These are phyloP conservation scores for Carallia pectinifolia DNA, from an alignment of 345 rosid species.

Conservation along the genomic window DNA sequence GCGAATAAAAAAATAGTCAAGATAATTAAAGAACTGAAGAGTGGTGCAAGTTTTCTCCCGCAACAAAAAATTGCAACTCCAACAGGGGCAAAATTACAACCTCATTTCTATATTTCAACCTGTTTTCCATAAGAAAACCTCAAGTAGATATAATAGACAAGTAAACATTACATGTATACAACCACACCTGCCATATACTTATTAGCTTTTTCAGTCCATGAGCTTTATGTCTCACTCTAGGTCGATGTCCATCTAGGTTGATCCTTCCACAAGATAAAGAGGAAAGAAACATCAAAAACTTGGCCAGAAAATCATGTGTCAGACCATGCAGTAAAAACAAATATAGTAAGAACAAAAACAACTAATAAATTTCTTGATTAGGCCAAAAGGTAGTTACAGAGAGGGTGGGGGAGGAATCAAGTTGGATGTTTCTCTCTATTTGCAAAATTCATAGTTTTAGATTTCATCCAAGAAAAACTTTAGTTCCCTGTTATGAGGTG, in stretches of 20 bases:
- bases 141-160: not conserved
- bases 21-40: too few relatives aligned
- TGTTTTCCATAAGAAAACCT: not conserved
- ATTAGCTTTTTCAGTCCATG: conserved; percentile 69
- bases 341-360: not conserved
- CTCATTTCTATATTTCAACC: too few relatives aligned
- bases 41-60: too few relatives aligned
- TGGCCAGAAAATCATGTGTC: conserved; percentile 5
- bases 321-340: not conserved
- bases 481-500: not conserved
- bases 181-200: conserved; percentile 81
- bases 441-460: not conserved
- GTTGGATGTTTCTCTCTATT: not conserved
- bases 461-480: not conserved
- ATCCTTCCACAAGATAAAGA: conserved; percentile 46
- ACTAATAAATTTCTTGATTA: not conserved
- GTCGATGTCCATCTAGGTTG: conserved; percentile 81
- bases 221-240: conserved; percentile 82
- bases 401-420: not conserved
- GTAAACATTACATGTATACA: not conserved
- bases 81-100: too few relatives aligned
- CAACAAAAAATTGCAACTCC: too few relatives aligned
- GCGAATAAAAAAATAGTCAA: too few relatives aligned
- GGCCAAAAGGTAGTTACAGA: not conserved
- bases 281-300: conserved; percentile 8